These are phyloP conservation scores for Ajuga chamaepitys DNA, from an alignment of 257 asterid genomes.

Conservation along the genomic window DNA sequence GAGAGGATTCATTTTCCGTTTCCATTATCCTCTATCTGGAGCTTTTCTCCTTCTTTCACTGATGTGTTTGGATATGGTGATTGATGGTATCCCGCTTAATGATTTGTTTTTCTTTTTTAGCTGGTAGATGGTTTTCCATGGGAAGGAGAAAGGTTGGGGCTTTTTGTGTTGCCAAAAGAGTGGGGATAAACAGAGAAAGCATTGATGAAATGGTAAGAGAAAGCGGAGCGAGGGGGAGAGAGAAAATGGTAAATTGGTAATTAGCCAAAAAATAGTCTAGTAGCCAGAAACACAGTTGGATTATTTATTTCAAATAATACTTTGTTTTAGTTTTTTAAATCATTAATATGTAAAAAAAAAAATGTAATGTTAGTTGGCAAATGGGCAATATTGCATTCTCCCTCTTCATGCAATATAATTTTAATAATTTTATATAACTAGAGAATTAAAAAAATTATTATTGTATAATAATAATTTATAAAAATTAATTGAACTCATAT, in stretches of 20 bases:
- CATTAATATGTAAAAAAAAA: no score
- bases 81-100: not conserved
- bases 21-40: not conserved
- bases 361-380: no score
- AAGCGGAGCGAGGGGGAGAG: constrained; percentile 6
- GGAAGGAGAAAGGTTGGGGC: not conserved
- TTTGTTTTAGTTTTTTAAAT: no score
- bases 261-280: constrained; percentile 8
- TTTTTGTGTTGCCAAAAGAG: not conserved
- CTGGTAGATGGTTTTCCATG: constrained; percentile 8
- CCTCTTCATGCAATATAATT: no score
- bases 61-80: not conserved
- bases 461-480: no score
- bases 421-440: no score
- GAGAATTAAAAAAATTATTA: no score
- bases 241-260: not conserved
- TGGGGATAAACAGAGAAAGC: not conserved
- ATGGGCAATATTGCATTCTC: no score
- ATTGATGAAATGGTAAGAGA: constrained; percentile 12
- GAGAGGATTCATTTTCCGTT: constrained; percentile 1
- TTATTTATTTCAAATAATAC: no score
- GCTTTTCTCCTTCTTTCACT: not conserved
- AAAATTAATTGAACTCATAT: no score
- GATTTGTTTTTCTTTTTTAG: constrained; percentile 12
- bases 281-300: no score